Evolutionary conservation across 2,329 filamentous ascomycete genomes (phyloP), one percentile per base, ranked within the genome.

Genomic region (Rhynchosporium secalis): DNA sequence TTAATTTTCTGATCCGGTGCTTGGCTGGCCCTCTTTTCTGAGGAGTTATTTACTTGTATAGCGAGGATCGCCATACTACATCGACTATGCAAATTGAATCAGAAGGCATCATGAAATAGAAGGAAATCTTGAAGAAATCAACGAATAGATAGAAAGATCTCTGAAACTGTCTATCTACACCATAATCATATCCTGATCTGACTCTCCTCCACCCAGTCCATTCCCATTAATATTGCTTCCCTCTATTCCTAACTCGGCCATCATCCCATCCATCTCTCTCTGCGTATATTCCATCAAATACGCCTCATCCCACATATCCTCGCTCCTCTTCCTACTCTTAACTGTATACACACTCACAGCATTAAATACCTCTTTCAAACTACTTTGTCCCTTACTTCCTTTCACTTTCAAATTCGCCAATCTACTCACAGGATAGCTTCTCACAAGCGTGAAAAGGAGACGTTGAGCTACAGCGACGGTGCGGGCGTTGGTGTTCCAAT

Each of bases 401-500:
- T 81, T 81, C 26, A 85, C 81, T 3, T 86, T 88, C 61, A 96
- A 76, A 64, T 83, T 86, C 1, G 92, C 88, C 62, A 98, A 85
- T 62, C 88, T 86, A 55, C 86, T 85, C 2, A 91, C 90, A 1
- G 92, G 90, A 72, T 96, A 96, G 63, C 87, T 90, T 67, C 86
- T 86, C 57, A 96, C 86, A 7, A 99, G 73, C 1, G 90, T 86
- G 79, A 87, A 89, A 7, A 99, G 78, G 13, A 99, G 88, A 40
- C 88, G 86, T 76, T 99, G 95, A 0, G 95, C 90, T 1, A 98
- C 86, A 4, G 87, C 84, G 0, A 92, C 88, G 3, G 92, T 96
- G 65, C 91, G 84, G 0, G 92, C 92, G 70, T 98, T 98, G 4
- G 95, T 96, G 74, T 99, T 99, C 95, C 95, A 99, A 77, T 99